These are phyloP conservation scores for Heterococcus sp. DNA, from an alignment of 108 stramenopile species.

Conservation along the genomic window DNA sequence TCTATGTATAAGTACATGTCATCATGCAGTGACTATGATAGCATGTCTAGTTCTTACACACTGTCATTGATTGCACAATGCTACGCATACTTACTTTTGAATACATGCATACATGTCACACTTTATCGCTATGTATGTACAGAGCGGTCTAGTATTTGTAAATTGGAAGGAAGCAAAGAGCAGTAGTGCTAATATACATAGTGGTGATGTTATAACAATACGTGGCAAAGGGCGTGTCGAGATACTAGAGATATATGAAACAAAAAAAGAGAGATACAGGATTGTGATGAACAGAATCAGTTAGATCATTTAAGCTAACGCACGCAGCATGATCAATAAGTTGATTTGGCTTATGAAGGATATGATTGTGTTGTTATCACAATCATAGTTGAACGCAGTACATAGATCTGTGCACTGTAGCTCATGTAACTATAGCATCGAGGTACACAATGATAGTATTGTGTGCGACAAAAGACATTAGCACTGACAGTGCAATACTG, in stretches of 20 bases:
- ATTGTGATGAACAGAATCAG: not conserved
- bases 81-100: not conserved
- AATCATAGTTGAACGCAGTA: too few relatives aligned
- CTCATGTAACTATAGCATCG: too few relatives aligned
- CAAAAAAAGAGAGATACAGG: slow-evolving; percentile 24
- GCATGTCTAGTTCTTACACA: not conserved
- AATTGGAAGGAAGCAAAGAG: slow-evolving; percentile 25
- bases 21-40: not conserved
- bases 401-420: too few relatives aligned
- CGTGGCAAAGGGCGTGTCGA: slow-evolving; percentile 23
- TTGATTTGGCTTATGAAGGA: too few relatives aligned
- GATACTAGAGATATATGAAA: slow-evolving; percentile 3
- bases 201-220: slow-evolving; percentile 26
- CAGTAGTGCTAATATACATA: not conserved
- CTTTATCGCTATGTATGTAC: not conserved
- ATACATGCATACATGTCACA: not conserved
- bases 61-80: not conserved
- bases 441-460: too few relatives aligned
- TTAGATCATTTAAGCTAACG: too few relatives aligned
- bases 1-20: not conserved
- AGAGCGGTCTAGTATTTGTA: slow-evolving; percentile 22
- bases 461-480: too few relatives aligned
- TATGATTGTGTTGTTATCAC: too few relatives aligned
- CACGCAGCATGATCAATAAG: too few relatives aligned
- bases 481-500: too few relatives aligned